phyloP scores from a whole-genome alignment of 129 eudicot genomes.

The Ambrosia artemisiifolia region DNA sequence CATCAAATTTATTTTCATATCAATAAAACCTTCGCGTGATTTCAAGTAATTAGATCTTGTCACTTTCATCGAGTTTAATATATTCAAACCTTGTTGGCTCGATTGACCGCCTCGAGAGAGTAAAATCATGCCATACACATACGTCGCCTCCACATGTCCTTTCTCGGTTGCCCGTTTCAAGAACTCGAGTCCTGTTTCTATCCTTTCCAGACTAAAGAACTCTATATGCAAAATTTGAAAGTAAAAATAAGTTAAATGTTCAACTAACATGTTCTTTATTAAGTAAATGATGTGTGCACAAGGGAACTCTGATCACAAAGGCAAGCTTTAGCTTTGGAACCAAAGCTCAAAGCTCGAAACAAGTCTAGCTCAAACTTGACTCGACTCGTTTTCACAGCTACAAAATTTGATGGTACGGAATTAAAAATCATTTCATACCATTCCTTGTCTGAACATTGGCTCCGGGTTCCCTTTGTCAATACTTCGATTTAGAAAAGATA shows the following conservation, averaged over 20 bases:
- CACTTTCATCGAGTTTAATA: conserved; percentile 31
- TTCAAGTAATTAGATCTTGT: conserved; percentile 23
- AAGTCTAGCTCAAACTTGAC: too few species aligned
- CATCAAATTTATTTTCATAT: too few species aligned
- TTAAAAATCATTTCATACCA: conserved; percentile 24
- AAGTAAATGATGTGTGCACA: not conserved
- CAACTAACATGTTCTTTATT: not conserved
- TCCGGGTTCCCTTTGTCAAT: conserved; percentile 44
- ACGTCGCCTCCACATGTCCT: conserved; percentile 45
- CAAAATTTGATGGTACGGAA: not conserved
- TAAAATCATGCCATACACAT: conserved; percentile 44
- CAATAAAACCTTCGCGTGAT: conserved; percentile 27
- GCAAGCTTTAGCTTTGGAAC: too few species aligned
- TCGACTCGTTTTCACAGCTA: too few species aligned
- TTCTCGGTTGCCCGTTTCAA: conserved; percentile 40
- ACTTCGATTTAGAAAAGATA: conserved; percentile 36
- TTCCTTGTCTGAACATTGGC: conserved; percentile 48
- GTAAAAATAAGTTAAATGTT: not conserved
- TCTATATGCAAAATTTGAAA: conserved; percentile 26
- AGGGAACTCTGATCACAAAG: not conserved
- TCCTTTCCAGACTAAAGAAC: conserved; percentile 30
- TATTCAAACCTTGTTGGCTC: conserved; percentile 34
- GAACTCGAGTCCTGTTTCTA: conserved; percentile 40
- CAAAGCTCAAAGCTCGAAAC: too few species aligned
- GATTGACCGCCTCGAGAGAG: conserved; percentile 41